Evolutionary conservation across 179 eudicot species (phyloP).

Genomic region (Corrigiola litoralis): DNA sequence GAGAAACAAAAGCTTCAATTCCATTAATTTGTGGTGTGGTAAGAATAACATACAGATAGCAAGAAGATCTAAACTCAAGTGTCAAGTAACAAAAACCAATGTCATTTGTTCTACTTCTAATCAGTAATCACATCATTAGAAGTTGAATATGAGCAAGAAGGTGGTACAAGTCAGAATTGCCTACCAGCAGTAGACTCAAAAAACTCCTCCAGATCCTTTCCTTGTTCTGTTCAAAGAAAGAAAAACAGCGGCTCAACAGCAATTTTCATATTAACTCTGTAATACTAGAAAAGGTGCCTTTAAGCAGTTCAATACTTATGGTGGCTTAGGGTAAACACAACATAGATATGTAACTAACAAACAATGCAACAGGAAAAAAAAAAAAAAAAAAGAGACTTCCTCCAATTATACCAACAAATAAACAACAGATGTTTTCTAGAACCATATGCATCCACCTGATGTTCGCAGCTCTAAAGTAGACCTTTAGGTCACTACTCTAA

Average conservation of each 20-base stretch:
- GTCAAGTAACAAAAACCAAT: too few relatives aligned
- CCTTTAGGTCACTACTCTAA: too few relatives aligned
- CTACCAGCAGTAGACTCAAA: conserved; percentile 91
- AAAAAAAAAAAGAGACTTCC: not conserved
- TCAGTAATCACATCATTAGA: too few relatives aligned
- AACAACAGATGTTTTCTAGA: conserved; percentile 1
- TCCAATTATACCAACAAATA: not conserved
- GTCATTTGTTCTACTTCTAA: too few relatives aligned
- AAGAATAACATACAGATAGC: too few relatives aligned
- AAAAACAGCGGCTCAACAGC: not conserved
- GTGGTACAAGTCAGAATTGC: conserved; percentile 2
- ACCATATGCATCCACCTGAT: too few relatives aligned
- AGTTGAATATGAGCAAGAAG: not conserved
- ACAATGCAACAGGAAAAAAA: too few relatives aligned
- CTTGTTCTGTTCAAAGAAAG: conserved; percentile 58
- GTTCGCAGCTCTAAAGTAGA: too few relatives aligned
- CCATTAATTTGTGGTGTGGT: too few relatives aligned
- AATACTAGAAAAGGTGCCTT: not conserved
- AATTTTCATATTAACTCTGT: not conserved
- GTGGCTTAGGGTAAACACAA: too few relatives aligned
- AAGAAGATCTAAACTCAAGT: too few relatives aligned
- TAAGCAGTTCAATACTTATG: not conserved
- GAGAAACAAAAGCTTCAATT: too few relatives aligned
- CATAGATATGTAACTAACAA: not conserved
- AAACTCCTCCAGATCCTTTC: conserved; percentile 88